Base-by-base conservation (phyloP, 2,329 filamentous ascomycete species). In the Colletotrichum incanum region DNA sequence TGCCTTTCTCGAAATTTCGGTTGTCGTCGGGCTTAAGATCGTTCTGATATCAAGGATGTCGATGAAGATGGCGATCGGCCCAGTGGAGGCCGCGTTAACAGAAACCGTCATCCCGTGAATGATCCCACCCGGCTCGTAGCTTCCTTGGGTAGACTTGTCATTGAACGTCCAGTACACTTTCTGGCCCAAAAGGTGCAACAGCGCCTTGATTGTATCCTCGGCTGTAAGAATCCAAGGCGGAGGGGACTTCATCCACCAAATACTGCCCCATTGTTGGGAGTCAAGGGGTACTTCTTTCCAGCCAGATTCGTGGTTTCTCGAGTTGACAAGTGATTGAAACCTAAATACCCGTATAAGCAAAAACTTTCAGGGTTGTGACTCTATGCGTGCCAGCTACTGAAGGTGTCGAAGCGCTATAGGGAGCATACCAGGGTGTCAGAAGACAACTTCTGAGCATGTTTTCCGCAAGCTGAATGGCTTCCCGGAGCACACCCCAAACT, bases 401-500 rank as follows among this genome's bases (percentile, higher is more conserved):
- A 5, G 1, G 16, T 5, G 26, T 8, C 37, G 7, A 37, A 16
- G 20, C 9, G 5, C 6, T 5, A 37, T 4, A 5, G 7, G 9
- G 49, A 16, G 65, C 62, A 5, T 65, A 76, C 74, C 74, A 76
- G 5, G 41, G 39, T 5, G 52, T 66, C 0, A 65, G 26, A 5
- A 56, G 41, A 4, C 65, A 55, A 5, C 26, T 23, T 6, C 65
- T 50, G 7, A 76, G 37, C 2, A 76, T 71, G 9, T 72, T 60
- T 18, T 75, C 64, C 2, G 71, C 65, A 20, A 76, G 14, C 43
- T 76, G 74, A 6, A 75, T 65, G 8, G 41, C 54, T 28, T 69
- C 52, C 5, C 58, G n/a, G 5, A 76, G 34, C 39, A 66, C 55
- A 9, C 11, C 16, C 75, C 75, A 76, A 2, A 75, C 39, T 0